Evolutionary conservation across 352 stramenopile species (phyloP).

Genomic region (Blastocystis hominis): DNA sequence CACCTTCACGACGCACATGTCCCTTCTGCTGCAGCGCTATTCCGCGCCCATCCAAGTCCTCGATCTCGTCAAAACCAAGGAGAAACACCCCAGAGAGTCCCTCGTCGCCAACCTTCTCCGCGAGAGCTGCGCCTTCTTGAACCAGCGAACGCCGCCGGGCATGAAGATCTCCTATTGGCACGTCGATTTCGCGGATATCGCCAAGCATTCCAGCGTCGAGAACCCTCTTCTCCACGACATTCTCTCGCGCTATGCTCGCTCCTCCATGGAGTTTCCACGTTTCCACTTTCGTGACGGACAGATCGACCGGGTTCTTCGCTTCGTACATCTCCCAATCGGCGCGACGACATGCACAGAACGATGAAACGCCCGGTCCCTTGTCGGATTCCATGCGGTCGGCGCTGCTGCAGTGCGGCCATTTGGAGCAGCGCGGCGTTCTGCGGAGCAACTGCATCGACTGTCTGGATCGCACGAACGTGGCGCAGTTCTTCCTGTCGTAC

Average conservation of each 20-base stretch:
- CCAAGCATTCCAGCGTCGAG: slow-evolving; percentile 32
- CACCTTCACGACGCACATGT: slow-evolving; percentile 77
- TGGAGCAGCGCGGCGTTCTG: slow-evolving; percentile 90
- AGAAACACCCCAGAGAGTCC: slow-evolving; percentile 89
- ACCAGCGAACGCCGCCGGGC: slow-evolving; percentile 70
- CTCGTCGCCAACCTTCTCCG: slow-evolving; percentile 93
- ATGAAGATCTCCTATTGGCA: slow-evolving; percentile 53
- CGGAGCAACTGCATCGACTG: slow-evolving; percentile 98
- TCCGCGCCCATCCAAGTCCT: slow-evolving; percentile 87
- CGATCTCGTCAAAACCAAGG: slow-evolving; percentile 92
- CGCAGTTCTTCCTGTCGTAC: slow-evolving; percentile 72
- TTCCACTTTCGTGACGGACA: not conserved
- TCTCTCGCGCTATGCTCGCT: not conserved
- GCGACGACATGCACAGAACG: not conserved
- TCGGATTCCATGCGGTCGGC: not conserved
- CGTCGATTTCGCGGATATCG: slow-evolving; percentile 44
- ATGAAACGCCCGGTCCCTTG: not conserved
- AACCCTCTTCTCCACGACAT: slow-evolving; percentile 51
- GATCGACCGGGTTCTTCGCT: slow-evolving; percentile 23
- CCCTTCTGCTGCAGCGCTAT: slow-evolving; percentile 87
- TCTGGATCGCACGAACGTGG: slow-evolving; percentile 81
- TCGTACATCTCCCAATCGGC: not conserved
- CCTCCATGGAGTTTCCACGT: not conserved
- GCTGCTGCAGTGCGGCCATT: slow-evolving; percentile 67
- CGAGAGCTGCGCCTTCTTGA: slow-evolving; percentile 93